Base-by-base conservation (phyloP, 1,139 yeast genomes). In the Zygoascus meyerae region DNA sequence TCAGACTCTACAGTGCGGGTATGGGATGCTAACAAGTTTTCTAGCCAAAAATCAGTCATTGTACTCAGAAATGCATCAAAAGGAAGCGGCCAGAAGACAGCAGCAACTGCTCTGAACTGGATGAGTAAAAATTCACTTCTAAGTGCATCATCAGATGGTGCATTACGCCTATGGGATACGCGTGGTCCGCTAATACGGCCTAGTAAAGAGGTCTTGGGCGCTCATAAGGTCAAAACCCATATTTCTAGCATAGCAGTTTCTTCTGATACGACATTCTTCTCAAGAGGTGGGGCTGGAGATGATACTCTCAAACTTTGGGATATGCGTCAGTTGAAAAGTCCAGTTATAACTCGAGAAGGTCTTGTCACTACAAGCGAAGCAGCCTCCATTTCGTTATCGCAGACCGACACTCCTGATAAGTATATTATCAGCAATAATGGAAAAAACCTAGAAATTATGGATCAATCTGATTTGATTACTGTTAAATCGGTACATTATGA, bases 301-400 rank as follows among this genome's bases (percentile, higher is more conserved):
- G 56, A 52, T 8, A 49, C 61, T 1, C 51, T 69, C 12, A 66
- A 66, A 45, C 51, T 68, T 8, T 70, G 70, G 66, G 74, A 70
- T 49, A 46, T 56, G 12, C 55, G 73, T 35, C 62, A 64, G 36
- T 54, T 65, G 30, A 56, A 55, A 11, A 46, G 51, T 2, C 71
- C 73, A 5, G 48, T 68, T 11, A 54, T 69, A 21, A 61, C 56
- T 32, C 52, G 64, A 12, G 32, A 48, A 1, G 52, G 52, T 7
- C 50, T 68, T n/a, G 40, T 55, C 6, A 50, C 56, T 34, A 31
- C 56, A 18, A 42, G 48, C 41, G 57, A 58, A 42, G 57, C 58
- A 45, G 45, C 58, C 29, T 47, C 60, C 46, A 47, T 59, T 5
- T 31, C 55, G 30, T 53, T 59, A 48, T 58, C 66, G 6, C 34